These are phyloP conservation scores for Cryptococcus floricola DNA, from an alignment of 1,284 basidiomycete genomes.

Conservation along the genomic window DNA sequence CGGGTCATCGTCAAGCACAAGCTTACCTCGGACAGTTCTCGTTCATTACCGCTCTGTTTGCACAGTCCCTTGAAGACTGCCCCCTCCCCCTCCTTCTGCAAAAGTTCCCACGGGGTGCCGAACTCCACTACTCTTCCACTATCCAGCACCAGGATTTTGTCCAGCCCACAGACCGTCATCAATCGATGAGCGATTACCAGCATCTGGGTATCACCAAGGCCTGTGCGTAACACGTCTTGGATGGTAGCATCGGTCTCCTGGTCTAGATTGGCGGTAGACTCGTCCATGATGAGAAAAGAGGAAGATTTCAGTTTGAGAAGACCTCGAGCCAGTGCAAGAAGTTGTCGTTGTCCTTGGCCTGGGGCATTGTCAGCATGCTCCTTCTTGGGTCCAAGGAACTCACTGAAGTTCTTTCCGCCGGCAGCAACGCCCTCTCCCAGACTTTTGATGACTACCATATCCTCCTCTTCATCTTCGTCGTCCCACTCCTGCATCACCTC, in stretches of 20 bases:
- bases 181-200: conserved; percentile 53
- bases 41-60: conserved; percentile 48
- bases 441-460: conserved; percentile 50
- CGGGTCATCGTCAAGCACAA: background rate
- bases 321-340: conserved; percentile 56
- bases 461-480: conserved; percentile 26
- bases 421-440: conserved; percentile 53
- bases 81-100: conserved; percentile 42
- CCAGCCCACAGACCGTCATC: conserved; percentile 53
- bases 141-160: conserved; percentile 54
- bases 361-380: conserved; percentile 6
- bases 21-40: conserved; percentile 39
- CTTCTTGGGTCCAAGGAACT: background rate
- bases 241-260: conserved; percentile 51
- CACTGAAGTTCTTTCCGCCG: conserved; percentile 49
- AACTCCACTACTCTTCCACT: conserved; percentile 53
- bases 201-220: conserved; percentile 48
- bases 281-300: conserved; percentile 56
- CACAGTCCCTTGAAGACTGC: conserved; percentile 48
- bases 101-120: conserved; percentile 51
- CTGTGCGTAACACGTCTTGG: conserved; percentile 50
- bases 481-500: conserved; percentile 11
- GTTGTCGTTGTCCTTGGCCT: conserved; percentile 57
- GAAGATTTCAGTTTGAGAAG: conserved; percentile 53
- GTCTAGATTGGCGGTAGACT: conserved; percentile 53